These are phyloP conservation scores for Calonectria hongkongensis DNA, from an alignment of 2,329 filamentous ascomycete genomes.

Conservation along the genomic window DNA sequence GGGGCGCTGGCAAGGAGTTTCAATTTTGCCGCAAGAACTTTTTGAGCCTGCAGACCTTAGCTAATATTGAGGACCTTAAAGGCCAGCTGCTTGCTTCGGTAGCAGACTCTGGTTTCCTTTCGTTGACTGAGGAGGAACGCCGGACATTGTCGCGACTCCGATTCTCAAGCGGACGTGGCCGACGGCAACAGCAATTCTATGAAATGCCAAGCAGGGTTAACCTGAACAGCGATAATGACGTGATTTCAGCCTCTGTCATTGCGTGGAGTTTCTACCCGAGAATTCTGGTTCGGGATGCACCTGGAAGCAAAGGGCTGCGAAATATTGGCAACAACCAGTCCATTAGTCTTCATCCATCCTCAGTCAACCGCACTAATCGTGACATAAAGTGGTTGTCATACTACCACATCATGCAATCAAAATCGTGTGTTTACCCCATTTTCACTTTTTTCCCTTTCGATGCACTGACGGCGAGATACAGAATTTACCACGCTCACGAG, in stretches of 20 bases:
- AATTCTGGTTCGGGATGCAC: slow-evolving; percentile 85
- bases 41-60: slow-evolving; percentile 89
- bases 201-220: slow-evolving; percentile 86
- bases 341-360: slow-evolving; percentile 90
- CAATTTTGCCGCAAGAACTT: slow-evolving; percentile 97
- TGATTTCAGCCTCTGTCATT: slow-evolving; percentile 86
- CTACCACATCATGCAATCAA: slow-evolving; percentile 97
- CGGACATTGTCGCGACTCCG: slow-evolving; percentile 80
- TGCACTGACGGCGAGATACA: slow-evolving; percentile 58
- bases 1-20: slow-evolving; percentile 81
- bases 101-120: slow-evolving; percentile 89
- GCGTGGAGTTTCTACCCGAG: slow-evolving; percentile 98
- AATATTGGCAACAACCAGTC: slow-evolving; percentile 95
- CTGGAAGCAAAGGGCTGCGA: slow-evolving; percentile 83
- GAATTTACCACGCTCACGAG: slow-evolving; percentile 92
- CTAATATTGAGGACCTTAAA: slow-evolving; percentile 96
- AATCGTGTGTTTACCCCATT: slow-evolving; percentile 72
- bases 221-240: slow-evolving; percentile 85
- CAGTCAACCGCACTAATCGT: slow-evolving; percentile 85
- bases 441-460: slow-evolving; percentile 31
- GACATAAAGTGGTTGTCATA: slow-evolving; percentile 91
- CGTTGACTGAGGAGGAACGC: slow-evolving; percentile 83
- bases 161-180: slow-evolving; percentile 70
- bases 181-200: slow-evolving; percentile 84
- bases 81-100: slow-evolving; percentile 90